A percentile compares a stretch with the other conserved stretches of the same genome.
Conservation (phyloP, 495 filamentous ascomycete species). For the Jackrogersella minutella region DNA sequence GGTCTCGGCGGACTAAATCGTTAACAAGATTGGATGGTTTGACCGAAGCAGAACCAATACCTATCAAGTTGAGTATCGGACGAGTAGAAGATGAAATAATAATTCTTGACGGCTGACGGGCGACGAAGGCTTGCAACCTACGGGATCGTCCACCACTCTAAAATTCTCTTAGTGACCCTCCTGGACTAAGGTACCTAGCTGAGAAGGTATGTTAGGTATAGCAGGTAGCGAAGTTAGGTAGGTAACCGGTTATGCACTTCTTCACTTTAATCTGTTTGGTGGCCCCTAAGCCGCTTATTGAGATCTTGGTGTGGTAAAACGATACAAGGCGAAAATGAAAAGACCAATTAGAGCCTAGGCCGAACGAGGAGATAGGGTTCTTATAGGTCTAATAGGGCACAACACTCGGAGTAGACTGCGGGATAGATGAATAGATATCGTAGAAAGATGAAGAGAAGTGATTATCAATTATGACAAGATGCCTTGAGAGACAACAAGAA, state of each 20-base stretch:
- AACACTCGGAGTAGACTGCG: slow-evolving; percentile 30
- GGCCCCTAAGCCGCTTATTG: not conserved
- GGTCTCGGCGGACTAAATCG: slow-evolving; percentile 22
- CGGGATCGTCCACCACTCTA: slow-evolving; percentile 27
- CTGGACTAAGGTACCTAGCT: not conserved
- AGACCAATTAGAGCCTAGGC: slow-evolving; percentile 28
- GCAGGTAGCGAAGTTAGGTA: slow-evolving; percentile 9
- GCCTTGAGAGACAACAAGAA: slow-evolving; percentile 22
- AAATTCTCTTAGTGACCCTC: slow-evolving; percentile 7
- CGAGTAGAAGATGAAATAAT: not conserved
- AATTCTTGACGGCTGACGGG: slow-evolving; percentile 14
- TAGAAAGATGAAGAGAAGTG: slow-evolving; percentile 5
- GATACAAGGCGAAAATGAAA: slow-evolving; percentile 24
- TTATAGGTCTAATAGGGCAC: slow-evolving; percentile 27
- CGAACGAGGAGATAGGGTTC: slow-evolving; percentile 29
- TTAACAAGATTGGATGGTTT: slow-evolving; percentile 22
- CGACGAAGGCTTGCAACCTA: slow-evolving; percentile 6
- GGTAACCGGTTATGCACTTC: slow-evolving; percentile 3
- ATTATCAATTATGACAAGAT: slow-evolving; percentile 8
- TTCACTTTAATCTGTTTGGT: slow-evolving; percentile 9
- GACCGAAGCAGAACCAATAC: slow-evolving; percentile 17
- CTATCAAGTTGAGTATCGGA: slow-evolving; percentile 13
- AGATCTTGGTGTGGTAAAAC: slow-evolving; percentile 27
- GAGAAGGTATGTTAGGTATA: too few relatives aligned
- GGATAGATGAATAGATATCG: slow-evolving; percentile 12